Evolutionary conservation across 768 basidiomycete genomes (phyloP), one percentile per base, ranked within the genome.

Genomic region (Macrolepiota albuminosa): DNA sequence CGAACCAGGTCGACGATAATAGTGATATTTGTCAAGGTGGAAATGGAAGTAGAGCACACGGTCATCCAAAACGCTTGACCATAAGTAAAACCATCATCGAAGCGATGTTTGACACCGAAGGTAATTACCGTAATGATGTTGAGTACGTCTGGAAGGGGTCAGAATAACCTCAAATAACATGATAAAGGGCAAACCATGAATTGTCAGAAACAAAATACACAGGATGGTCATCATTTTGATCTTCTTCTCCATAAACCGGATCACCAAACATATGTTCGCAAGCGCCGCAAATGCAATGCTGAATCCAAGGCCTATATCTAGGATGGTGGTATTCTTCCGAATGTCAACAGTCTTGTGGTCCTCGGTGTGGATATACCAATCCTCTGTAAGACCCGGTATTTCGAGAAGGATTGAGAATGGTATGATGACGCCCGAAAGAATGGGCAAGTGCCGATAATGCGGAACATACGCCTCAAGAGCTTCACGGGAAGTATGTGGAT

Each of bases 391-490:
- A 16, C 88, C 87, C 0, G 92, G 92, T 33, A 94, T 89, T 65
- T 89, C 88, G 34, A 93, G 77, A n/a, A 94, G 77, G 52, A 93
- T 88, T 18, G 87, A 82, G 66, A 94, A 91, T 0, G 89, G 88
- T 40, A 89, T 83, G 61, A 85, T 69, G 43, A 88, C 76, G 21
- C 86, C 87, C 14, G 89, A 84, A 9, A 90, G 58, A 45, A 91
- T 85, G 0, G 88, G 88, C 5, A 84, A 72, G 54, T 75, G 74
- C 18, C 90, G 84, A 67, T 87, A 88, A 54, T 82, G 81, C 26
- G 86, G 85, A 34, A 81, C 67, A 58, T 77, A 80, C 0, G 67
- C 57, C 31, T 72, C 68, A 1, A 70, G 54, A 48, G 70, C 71
- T 48, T 61, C 59, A 2, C 54, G 50, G 6, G 69, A 64, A 5